Evolutionary conservation across 164 flowering plant species (phyloP).

Genomic region (Echeveria elegans): DNA sequence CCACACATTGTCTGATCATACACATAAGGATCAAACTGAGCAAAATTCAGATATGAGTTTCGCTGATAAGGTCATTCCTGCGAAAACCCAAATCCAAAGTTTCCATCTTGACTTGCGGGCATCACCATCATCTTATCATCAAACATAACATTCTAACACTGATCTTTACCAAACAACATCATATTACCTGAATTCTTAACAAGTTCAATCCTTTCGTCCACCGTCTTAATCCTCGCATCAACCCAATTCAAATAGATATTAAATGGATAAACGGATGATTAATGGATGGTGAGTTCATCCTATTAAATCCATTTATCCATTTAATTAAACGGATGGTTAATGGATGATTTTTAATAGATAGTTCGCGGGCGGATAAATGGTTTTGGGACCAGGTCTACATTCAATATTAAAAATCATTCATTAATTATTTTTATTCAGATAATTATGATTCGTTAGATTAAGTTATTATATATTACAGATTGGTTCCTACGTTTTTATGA

Average conservation of each 20-base stretch:
- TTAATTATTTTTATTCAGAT: too few species aligned
- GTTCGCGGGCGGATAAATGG: too few species aligned
- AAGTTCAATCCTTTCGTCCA: slow-evolving; percentile 2
- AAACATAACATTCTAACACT: not conserved
- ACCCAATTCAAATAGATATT: slow-evolving; percentile 1
- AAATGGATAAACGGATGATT: too few species aligned
- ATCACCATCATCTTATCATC: not conserved
- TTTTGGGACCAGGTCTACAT: too few species aligned
- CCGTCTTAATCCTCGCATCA: not conserved
- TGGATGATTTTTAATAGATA: too few species aligned
- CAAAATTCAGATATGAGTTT: not conserved
- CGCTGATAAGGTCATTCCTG: not conserved
- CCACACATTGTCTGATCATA: not conserved
- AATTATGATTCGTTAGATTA: not conserved
- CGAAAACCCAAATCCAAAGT: not conserved
- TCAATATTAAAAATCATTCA: too few species aligned
- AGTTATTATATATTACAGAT: not conserved
- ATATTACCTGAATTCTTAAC: not conserved
- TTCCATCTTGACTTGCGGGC: not conserved
- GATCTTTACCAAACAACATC: not conserved
- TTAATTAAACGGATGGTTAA: too few species aligned
- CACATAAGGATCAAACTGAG: not conserved
- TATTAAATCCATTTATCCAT: too few species aligned
- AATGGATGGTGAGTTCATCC: too few species aligned
- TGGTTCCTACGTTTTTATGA: too few species aligned